Percentiles rank a stretch among this genome's conserved stretches.
These are phyloP conservation scores for Capniomyces stellatus DNA, from an alignment of 371 early-diverging fungal species.

Conservation along the genomic window DNA sequence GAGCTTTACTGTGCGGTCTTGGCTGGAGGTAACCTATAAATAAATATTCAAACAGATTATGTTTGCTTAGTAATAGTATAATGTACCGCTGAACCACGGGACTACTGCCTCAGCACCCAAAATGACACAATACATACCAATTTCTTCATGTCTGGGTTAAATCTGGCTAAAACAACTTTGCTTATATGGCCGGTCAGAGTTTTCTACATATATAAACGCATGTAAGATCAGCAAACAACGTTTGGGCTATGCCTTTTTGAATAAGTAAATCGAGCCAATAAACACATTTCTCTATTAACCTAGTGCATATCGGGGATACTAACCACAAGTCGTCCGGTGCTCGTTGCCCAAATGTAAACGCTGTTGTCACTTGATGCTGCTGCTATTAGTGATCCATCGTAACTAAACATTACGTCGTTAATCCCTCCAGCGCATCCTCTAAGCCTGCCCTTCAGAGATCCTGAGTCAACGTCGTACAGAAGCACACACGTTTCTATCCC, in stretches of 20 bases:
- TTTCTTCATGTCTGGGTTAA: slow-evolving; percentile 52
- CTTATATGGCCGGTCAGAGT: slow-evolving; percentile 91
- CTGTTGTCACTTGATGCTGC: slow-evolving; percentile 84
- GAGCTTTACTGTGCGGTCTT: slow-evolving; percentile 87
- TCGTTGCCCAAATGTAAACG: slow-evolving; percentile 65
- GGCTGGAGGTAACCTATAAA: slow-evolving; percentile 65
- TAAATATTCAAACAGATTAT: not conserved
- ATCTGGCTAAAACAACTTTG: slow-evolving; percentile 74
- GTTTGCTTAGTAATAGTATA: no score
- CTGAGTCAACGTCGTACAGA: slow-evolving; percentile 61
- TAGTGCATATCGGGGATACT: not conserved
- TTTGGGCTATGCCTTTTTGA: no score
- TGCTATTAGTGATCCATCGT: slow-evolving; percentile 52
- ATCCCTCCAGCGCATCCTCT: slow-evolving; percentile 71
- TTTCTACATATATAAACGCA: slow-evolving; percentile 40
- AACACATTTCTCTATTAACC: no score
- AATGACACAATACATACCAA: slow-evolving; percentile 33
- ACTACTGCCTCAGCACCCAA: no score
- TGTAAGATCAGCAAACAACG: no score
- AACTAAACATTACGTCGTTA: slow-evolving; percentile 64
- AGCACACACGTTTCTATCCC: slow-evolving; percentile 73
- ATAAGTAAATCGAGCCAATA: no score
- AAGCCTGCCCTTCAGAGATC: slow-evolving; percentile 35
- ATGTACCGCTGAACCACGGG: no score
- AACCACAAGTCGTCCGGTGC: slow-evolving; percentile 35